phyloP scores from a whole-genome alignment of 176 grass and related monocot species.

The Musa beccarii region DNA sequence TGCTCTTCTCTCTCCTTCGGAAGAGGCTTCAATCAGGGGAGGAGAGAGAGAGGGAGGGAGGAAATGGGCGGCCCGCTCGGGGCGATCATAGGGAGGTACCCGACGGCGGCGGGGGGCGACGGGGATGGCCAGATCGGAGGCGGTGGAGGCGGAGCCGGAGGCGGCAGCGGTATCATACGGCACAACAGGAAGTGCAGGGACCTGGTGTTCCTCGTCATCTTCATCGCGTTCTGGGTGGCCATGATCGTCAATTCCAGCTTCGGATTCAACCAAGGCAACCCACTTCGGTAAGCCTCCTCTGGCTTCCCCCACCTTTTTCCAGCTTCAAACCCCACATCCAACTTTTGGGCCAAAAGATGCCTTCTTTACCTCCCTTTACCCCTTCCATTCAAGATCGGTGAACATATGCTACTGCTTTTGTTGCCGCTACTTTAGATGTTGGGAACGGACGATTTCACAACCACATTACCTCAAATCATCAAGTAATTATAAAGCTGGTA shows the following conservation, averaged over 20 bases:
- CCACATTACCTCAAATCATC: not conserved
- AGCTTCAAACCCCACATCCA: not conserved
- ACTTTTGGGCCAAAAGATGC: not conserved
- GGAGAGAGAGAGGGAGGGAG: not conserved
- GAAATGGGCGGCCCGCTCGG: slow-evolving; percentile 80
- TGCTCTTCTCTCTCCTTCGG: not conserved
- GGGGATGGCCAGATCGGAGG: slow-evolving; percentile 16
- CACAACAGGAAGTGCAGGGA: slow-evolving; percentile 81
- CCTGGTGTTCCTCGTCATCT: slow-evolving; percentile 72
- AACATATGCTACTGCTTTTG: not conserved
- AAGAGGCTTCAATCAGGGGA: not conserved
- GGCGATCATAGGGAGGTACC: slow-evolving; percentile 88
- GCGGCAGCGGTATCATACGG: slow-evolving; percentile 45
- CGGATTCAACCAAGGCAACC: slow-evolving; percentile 96
- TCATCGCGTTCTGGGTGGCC: slow-evolving; percentile 89
- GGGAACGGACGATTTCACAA: not conserved
- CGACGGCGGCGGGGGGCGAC: slow-evolving; percentile 27
- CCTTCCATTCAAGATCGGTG: not conserved
- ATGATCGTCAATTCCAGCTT: slow-evolving; percentile 99
- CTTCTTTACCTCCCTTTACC: not conserved
- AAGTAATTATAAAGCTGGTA: not conserved
- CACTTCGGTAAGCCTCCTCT: slow-evolving; percentile 44
- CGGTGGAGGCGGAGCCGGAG: not conserved
- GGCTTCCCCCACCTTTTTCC: not conserved
- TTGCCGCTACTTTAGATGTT: not conserved